Percentiles rank a stretch among this genome's conserved stretches.
Evolutionary conservation across 345 rosid species (phyloP).

Genomic region (Erucastrum elatum): DNA sequence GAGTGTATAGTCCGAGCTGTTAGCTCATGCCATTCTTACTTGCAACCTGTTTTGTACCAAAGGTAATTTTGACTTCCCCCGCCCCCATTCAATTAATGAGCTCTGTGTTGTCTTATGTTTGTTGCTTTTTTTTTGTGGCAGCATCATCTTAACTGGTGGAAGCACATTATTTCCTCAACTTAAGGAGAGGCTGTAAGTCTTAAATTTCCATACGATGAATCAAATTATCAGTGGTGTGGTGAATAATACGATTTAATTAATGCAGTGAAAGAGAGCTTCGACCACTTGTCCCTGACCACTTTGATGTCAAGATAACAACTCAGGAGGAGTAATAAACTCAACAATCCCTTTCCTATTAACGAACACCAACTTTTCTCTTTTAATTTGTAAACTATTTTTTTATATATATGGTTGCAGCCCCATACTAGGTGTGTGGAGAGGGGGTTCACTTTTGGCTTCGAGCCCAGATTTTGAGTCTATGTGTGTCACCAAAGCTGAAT

Average conservation of each 20-base stretch:
- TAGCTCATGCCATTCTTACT: slow-evolving; percentile 74
- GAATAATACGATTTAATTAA: background rate
- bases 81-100: background rate
- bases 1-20: slow-evolving; percentile 95
- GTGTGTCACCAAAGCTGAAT: slow-evolving; percentile 94
- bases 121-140: slow-evolving; percentile 42
- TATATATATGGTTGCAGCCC: slow-evolving; percentile 55
- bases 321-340: slow-evolving; percentile 69
- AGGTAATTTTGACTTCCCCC: slow-evolving; percentile 55
- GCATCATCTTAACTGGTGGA: slow-evolving; percentile 92
- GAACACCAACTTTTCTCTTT: background rate
- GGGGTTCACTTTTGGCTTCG: slow-evolving; percentile 92
- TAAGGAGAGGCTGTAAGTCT: slow-evolving; percentile 78
- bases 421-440: slow-evolving; percentile 92
- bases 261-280: slow-evolving; percentile 85
- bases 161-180: slow-evolving; percentile 82
- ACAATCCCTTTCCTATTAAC: background rate
- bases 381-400: background rate
- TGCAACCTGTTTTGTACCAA: slow-evolving; percentile 86
- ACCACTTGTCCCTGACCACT: slow-evolving; percentile 86
- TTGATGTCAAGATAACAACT: slow-evolving; percentile 71
- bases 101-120: slow-evolving; percentile 22
- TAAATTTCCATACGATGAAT: background rate
- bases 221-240: background rate
- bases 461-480: slow-evolving; percentile 86